These are phyloP conservation scores for Cenchrus purpureus DNA, from an alignment of 176 grass and related monocot genomes.

Conservation along the genomic window DNA sequence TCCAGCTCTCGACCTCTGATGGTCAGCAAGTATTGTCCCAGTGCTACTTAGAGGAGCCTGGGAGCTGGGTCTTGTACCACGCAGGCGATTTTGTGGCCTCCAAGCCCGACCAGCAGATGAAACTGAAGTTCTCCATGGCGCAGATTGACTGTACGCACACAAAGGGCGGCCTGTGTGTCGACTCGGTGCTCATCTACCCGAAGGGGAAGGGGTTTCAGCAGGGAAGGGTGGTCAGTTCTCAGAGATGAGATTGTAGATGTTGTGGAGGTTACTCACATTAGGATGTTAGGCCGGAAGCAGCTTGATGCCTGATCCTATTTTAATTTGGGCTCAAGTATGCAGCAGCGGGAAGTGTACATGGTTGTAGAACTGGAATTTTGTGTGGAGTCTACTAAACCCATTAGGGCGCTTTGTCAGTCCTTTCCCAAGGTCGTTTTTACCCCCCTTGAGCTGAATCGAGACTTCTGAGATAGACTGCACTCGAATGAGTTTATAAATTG, in stretches of 20 bases:
- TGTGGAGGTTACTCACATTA: slow-evolving; percentile 31
- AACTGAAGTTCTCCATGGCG: slow-evolving; percentile 91
- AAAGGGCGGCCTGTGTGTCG: slow-evolving; percentile 78
- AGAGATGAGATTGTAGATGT: slow-evolving; percentile 49
- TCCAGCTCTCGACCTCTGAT: slow-evolving; percentile 80
- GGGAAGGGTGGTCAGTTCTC: slow-evolving; percentile 55
- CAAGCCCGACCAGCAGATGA: slow-evolving; percentile 43
- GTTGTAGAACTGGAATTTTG: slow-evolving; percentile 43
- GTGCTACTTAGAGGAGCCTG: slow-evolving; percentile 65
- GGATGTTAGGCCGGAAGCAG: slow-evolving; percentile 43
- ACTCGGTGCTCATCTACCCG: slow-evolving; percentile 77
- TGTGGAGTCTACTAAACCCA: background rate
- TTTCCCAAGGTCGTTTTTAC: slow-evolving; percentile 33
- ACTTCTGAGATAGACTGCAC: slow-evolving; percentile 19
- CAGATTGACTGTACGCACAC: slow-evolving; percentile 98
- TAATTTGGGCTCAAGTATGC: slow-evolving; percentile 55
- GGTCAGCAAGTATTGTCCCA: slow-evolving; percentile 65
- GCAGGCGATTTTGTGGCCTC: slow-evolving; percentile 76
- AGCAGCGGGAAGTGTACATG: slow-evolving; percentile 44
- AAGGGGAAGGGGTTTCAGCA: slow-evolving; percentile 55
- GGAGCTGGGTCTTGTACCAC: slow-evolving; percentile 80
- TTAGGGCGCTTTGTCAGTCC: slow-evolving; percentile 30
- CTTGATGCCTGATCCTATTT: slow-evolving; percentile 57
- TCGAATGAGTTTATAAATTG: slow-evolving; percentile 10
- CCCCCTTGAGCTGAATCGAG: slow-evolving; percentile 26